Conservation (phyloP, 305 asterid species). For the Fraxinus baroniana region DNA sequence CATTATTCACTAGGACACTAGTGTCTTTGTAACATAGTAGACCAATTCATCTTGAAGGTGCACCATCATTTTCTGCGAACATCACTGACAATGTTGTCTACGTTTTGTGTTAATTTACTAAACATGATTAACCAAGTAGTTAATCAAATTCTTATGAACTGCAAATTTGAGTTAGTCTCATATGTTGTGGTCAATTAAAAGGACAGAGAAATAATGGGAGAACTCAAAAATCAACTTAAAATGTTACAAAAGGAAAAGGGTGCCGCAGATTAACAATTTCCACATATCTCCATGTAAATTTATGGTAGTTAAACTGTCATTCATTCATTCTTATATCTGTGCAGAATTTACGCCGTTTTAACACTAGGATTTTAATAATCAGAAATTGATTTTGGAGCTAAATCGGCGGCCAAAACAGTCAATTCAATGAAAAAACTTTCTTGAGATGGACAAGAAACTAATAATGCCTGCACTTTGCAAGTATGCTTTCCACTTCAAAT, state of each 20-base stretch:
- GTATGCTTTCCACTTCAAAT: neutral
- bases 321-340: neutral
- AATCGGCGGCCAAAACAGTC: neutral
- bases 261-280: neutral
- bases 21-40: constrained; percentile 4
- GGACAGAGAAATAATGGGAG: neutral
- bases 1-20: constrained; percentile 24
- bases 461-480: neutral
- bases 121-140: constrained; percentile 18
- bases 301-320: neutral
- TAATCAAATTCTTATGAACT: constrained; percentile 23
- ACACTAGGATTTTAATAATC: neutral
- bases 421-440: constrained; percentile 21
- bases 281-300: neutral
- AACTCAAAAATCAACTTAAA: neutral
- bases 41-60: constrained; percentile 39
- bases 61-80: constrained; percentile 42
- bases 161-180: neutral
- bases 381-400: neutral
- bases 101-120: constrained; percentile 9
- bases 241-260: neutral
- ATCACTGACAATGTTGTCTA: constrained; percentile 19
- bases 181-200: neutral
- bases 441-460: constrained; percentile 35
- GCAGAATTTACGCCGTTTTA: neutral